Conservation (phyloP, 2,329 filamentous ascomycete species). For the Aspergillus aculeatus region DNA sequence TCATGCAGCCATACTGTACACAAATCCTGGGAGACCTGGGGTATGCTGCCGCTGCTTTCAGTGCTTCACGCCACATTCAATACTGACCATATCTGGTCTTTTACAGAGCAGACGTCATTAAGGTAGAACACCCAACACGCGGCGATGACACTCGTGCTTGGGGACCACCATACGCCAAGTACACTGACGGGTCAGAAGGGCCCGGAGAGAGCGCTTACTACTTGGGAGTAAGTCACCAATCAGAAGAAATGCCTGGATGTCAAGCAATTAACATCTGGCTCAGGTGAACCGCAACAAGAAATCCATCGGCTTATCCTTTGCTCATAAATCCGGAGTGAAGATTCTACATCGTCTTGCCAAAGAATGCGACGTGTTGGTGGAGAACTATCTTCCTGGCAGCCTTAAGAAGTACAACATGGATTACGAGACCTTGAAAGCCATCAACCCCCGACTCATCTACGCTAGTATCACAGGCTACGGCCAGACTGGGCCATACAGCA, state of each 20-base stretch:
- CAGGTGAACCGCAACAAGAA: conserved; percentile 97
- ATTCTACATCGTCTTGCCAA: conserved; percentile 82
- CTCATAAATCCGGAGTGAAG: conserved; percentile 76
- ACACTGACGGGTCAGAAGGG: conserved; percentile 60
- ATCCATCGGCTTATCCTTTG: conserved; percentile 87
- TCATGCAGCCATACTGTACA: conserved; percentile 82
- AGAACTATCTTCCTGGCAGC: conserved; percentile 91
- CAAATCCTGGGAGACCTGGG: conserved; percentile 95
- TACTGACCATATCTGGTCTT: not conserved
- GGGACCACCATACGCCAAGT: conserved; percentile 90
- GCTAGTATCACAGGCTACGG: conserved; percentile 97
- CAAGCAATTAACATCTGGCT: conserved; percentile 2
- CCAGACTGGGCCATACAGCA: conserved; percentile 86
- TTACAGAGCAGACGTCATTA: conserved; percentile 86
- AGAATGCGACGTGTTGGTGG: conserved; percentile 87
- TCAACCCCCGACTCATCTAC: conserved; percentile 88
- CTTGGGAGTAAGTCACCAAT: conserved; percentile 63
- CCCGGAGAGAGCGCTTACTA: conserved; percentile 96
- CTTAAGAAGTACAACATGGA: conserved; percentile 90
- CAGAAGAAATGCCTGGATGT: not conserved
- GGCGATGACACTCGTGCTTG: conserved; percentile 95
- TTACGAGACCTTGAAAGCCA: conserved; percentile 72
- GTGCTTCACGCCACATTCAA: not conserved
- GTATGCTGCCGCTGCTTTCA: conserved; percentile 52
- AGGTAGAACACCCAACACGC: conserved; percentile 87